These are phyloP conservation scores for Cubamyces lactineus DNA, from an alignment of 768 basidiomycete species.

Conservation along the genomic window DNA sequence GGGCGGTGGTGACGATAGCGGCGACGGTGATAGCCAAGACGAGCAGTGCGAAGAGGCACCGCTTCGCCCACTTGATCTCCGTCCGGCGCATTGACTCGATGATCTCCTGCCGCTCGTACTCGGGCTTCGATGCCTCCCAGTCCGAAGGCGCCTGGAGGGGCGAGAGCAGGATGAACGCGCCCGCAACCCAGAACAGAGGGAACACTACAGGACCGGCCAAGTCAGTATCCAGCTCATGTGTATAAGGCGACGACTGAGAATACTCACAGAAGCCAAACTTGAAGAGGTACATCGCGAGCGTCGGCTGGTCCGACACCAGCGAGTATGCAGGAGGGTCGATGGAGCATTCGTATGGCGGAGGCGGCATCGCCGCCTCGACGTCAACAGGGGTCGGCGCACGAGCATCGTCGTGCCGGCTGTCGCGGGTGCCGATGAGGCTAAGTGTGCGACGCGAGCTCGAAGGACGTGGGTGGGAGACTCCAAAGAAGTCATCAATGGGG, in stretches of 20 bases:
- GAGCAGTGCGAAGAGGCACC: conserved; percentile 38
- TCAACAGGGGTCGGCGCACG: conserved; percentile 18
- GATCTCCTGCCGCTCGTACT: conserved; percentile 38
- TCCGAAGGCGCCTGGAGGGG: conserved; percentile 42
- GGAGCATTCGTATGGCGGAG: conserved; percentile 38
- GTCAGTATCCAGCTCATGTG: neutral
- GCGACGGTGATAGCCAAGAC: conserved; percentile 26
- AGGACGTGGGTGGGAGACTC: conserved; percentile 27
- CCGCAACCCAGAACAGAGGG: conserved; percentile 52
- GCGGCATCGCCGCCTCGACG: conserved; percentile 26
- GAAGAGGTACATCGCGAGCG: conserved; percentile 52
- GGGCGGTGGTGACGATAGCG: conserved; percentile 21
- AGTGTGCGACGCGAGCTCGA: conserved; percentile 19
- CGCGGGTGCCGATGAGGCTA: conserved; percentile 30
- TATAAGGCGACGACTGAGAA: neutral
- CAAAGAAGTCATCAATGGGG: conserved; percentile 36
- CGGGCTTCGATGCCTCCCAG: conserved; percentile 43
- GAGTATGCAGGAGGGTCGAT: conserved; percentile 41
- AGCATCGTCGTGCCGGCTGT: conserved; percentile 38
- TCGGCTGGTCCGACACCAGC: conserved; percentile 41
- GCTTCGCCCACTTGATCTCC: conserved; percentile 47
- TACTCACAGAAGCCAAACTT: conserved; percentile 53
- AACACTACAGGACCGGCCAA: conserved; percentile 40
- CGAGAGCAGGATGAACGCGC: conserved; percentile 44
- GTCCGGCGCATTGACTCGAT: conserved; percentile 38